Evolutionary conservation across 192 early-diverging fungal genomes (phyloP), one percentile per base, ranked within the genome.

Genomic region (Phlyctochytrium arcticum): DNA sequence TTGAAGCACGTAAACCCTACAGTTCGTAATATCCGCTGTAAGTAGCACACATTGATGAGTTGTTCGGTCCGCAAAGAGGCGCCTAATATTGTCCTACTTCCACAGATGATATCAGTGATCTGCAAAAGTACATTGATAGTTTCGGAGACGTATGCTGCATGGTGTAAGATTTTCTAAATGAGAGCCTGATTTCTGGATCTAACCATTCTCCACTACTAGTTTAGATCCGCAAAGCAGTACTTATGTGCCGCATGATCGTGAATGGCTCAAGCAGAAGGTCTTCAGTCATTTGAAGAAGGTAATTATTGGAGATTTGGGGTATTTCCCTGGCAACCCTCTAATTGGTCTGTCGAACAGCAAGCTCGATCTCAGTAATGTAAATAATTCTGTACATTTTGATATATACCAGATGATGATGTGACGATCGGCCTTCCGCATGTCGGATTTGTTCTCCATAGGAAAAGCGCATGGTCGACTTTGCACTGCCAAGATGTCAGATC

Each of bases 1-100:
- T 34, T 66, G 26, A 66, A 66, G 44, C 54, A 66, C 29, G 30
- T 57, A 19, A 66, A 66, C 54, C 64, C 64, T 15, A 19, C 34
- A 17, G 64, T 66, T 6, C 36, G 64, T 6, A 66, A 66, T 30
- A 66, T 66, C 27, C 64, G 57, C 31, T 66, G 64, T 66, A 57
- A 36, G 64, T 35, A 53, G 4, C 15, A n/a, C 15, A n/a, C 42
- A 2, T 53, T 15, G n/a, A 15, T 27, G 15, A 24, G n/a, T 15
- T 53, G n/a, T 15, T 53, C 10, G n/a, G 3, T 39, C 19, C 37
- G 39, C 27, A 19, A 0, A n/a, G 15, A 19, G 37, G 42, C 15
- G 1, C 17, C 12, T n/a, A 3, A 35, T 34, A 57, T 2, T 35
- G 17, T 31, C 1, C 34, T 36, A 1, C n/a, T 19, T 26, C 15